Evolutionary conservation across 2,329 filamentous ascomycete genomes (phyloP).

Genomic region (Colletotrichum coccodes): DNA sequence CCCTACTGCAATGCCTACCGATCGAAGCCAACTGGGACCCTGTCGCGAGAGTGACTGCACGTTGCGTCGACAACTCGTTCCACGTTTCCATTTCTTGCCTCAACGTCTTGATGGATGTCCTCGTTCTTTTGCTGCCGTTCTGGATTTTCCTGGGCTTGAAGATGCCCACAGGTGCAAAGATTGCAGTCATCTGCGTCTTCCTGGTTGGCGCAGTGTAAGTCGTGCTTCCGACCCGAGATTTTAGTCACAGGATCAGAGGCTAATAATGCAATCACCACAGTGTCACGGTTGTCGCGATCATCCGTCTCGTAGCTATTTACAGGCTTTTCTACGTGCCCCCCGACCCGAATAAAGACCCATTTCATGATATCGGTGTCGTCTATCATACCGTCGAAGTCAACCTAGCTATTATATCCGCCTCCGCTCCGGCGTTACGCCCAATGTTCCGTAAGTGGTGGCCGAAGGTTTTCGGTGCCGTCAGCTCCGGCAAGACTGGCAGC

Average conservation of each 20-base stretch:
- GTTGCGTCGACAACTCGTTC: constrained; percentile 19
- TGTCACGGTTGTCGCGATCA: constrained; percentile 43
- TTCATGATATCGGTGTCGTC: constrained; percentile 44
- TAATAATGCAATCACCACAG: constrained; percentile 33
- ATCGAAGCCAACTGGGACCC: constrained; percentile 42
- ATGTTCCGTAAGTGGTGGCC: constrained; percentile 47
- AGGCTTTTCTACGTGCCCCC: constrained; percentile 36
- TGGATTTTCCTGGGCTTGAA: constrained; percentile 52
- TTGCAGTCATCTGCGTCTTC: constrained; percentile 52
- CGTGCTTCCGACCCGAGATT: too few relatives aligned
- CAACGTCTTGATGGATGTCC: constrained; percentile 47
- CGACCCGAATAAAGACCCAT: constrained; percentile 37
- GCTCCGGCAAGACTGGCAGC: constrained; percentile 7
- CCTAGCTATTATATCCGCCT: constrained; percentile 49
- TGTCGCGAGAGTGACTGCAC: constrained; percentile 31
- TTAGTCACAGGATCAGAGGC: not conserved
- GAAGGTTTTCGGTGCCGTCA: constrained; percentile 39
- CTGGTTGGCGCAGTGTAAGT: constrained; percentile 49
- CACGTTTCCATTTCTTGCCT: constrained; percentile 30
- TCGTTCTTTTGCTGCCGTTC: constrained; percentile 49
- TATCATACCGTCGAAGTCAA: constrained; percentile 45
- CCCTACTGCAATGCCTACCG: constrained; percentile 48
- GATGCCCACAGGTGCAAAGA: constrained; percentile 48
- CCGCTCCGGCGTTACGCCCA: constrained; percentile 46
- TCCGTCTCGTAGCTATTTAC: constrained; percentile 45